Conservation (phyloP, 495 filamentous ascomycete genomes). For the Podospora tetraspora region DNA sequence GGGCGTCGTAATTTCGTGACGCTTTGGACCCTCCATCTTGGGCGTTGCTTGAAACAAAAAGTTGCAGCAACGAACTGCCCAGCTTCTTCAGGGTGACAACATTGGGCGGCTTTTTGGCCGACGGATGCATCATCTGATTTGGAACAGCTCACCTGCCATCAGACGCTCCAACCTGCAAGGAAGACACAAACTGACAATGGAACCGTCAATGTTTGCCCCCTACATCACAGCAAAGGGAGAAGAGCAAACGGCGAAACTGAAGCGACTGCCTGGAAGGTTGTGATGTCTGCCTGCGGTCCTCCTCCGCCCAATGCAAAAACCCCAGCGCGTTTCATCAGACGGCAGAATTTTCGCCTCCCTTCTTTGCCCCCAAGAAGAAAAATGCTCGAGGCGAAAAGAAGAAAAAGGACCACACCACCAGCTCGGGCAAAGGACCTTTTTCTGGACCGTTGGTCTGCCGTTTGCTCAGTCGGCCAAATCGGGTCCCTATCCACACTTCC, state of each 20-base stretch:
- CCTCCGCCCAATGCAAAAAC: background rate
- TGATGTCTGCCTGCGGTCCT: background rate
- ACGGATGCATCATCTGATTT: background rate
- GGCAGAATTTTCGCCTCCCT: background rate
- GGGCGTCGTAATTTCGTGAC: background rate
- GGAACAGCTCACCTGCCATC: background rate
- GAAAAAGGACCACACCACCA: background rate
- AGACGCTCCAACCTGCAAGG: background rate
- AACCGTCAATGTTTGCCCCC: background rate
- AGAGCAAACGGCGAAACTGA: background rate
- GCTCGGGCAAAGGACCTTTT: background rate
- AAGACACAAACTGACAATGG: background rate
- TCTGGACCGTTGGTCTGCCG: background rate
- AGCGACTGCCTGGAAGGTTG: too few species aligned
- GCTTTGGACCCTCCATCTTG: background rate
- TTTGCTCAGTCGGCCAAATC: slow-evolving; percentile 3
- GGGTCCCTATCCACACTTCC: slow-evolving; percentile 13
- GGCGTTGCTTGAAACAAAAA: background rate
- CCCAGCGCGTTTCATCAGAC: background rate
- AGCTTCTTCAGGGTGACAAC: background rate
- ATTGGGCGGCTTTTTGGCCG: background rate
- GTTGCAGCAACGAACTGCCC: background rate
- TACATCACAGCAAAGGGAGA: background rate
- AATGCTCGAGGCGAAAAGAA: background rate
- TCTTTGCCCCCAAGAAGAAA: background rate